Evolutionary conservation across 208 protist species (phyloP).

Genomic region (Vickermania ingenoplastis): DNA sequence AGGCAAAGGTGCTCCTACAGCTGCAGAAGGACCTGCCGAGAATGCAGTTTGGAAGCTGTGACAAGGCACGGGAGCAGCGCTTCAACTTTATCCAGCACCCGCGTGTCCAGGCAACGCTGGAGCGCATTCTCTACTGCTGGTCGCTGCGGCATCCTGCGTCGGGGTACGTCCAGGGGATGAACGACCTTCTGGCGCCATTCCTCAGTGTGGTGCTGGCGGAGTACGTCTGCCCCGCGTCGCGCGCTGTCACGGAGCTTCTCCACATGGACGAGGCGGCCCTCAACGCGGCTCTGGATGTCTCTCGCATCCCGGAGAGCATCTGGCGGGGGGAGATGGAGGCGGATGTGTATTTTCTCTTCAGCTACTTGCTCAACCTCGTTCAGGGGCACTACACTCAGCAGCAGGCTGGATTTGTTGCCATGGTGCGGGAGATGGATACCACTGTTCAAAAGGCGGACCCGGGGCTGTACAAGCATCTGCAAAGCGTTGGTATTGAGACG

Average conservation of each 20-base stretch:
- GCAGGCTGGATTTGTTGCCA: slow-evolving; percentile 81
- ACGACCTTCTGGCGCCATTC: slow-evolving; percentile 90
- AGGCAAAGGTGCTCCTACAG: slow-evolving; percentile 58
- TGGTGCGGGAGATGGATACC: slow-evolving; percentile 75
- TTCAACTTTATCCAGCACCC: slow-evolving; percentile 53
- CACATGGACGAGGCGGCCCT: background rate
- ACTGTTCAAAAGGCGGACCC: slow-evolving; percentile 57
- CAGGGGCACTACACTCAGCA: slow-evolving; percentile 89
- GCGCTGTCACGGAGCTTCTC: background rate
- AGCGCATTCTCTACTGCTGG: slow-evolving; percentile 91
- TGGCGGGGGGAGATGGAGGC: slow-evolving; percentile 77
- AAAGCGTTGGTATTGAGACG: slow-evolving; percentile 51
- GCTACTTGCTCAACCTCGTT: slow-evolving; percentile 70
- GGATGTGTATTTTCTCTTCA: slow-evolving; percentile 87
- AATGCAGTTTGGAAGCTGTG: slow-evolving; percentile 38
- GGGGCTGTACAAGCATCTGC: slow-evolving; percentile 43
- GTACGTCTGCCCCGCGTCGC: slow-evolving; percentile 1
- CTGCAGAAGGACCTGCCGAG: slow-evolving; percentile 87
- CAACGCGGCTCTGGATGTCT: background rate
- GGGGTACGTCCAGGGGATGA: slow-evolving; percentile 93
- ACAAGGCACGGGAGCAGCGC: background rate
- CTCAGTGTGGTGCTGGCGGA: slow-evolving; percentile 73
- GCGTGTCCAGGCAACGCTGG: slow-evolving; percentile 57
- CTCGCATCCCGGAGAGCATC: slow-evolving; percentile 22
- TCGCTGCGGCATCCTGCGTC: slow-evolving; percentile 87